Conservation (phyloP, 495 filamentous ascomycete genomes). For the Talaromyces liani region DNA sequence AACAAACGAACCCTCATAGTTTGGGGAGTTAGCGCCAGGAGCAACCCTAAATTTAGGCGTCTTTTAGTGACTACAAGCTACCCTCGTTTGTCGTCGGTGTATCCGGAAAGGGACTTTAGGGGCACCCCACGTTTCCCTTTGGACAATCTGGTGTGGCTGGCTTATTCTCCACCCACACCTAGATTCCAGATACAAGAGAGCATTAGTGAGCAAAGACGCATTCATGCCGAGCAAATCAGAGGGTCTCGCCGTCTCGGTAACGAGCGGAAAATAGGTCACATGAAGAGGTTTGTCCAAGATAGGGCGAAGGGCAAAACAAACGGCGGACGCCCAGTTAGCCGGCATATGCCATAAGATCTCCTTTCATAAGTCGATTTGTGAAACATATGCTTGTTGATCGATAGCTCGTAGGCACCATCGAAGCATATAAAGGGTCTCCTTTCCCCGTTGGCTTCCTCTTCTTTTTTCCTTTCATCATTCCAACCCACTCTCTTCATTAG, state of each 20-base stretch:
- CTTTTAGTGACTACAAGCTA: neutral
- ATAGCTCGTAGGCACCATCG: neutral
- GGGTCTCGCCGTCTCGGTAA: neutral
- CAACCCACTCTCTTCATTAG: neutral
- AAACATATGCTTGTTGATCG: neutral
- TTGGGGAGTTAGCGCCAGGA: neutral
- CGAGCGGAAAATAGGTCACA: neutral
- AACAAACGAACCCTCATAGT: neutral
- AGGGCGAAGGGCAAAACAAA: neutral
- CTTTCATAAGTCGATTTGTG: neutral
- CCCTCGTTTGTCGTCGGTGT: conserved; percentile 1
- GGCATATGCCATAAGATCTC: neutral
- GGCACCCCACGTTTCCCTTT: neutral
- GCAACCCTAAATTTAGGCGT: neutral
- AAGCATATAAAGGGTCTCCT: neutral
- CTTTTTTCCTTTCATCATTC: neutral
- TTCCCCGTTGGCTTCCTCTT: neutral
- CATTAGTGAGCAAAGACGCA: neutral
- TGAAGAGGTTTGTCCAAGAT: neutral
- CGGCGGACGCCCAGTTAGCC: neutral
- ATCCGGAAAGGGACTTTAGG: neutral
- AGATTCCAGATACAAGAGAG: neutral
- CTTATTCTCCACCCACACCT: neutral
- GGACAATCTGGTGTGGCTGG: conserved; percentile 4
- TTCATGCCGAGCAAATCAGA: neutral